Percentiles rank a stretch among this genome's conserved stretches.
phyloP scores from a whole-genome alignment of 495 filamentous ascomycete species.

The Staphylotrichum longicolle region DNA sequence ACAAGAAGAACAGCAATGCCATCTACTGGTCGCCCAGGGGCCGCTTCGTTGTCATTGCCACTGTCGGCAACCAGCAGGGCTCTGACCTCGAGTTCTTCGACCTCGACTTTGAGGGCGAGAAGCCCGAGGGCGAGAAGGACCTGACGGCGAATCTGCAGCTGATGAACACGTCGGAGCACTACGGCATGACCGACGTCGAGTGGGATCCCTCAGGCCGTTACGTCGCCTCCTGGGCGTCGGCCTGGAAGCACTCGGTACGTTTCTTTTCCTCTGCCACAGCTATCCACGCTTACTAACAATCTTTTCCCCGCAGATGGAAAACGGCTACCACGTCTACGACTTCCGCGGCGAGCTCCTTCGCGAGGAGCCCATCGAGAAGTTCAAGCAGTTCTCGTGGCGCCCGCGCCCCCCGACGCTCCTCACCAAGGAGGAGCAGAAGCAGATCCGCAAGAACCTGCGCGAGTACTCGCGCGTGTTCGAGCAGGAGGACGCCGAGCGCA shows the following conservation, averaged over 20 bases:
- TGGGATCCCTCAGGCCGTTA: conserved; percentile 97
- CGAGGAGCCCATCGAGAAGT: conserved; percentile 91
- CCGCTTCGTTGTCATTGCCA: conserved; percentile 88
- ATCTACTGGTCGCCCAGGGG: conserved; percentile 99
- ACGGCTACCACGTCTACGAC: conserved; percentile 96
- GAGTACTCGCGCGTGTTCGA: conserved; percentile 95
- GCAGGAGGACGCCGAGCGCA: conserved; percentile 87
- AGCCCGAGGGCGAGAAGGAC: conserved; percentile 86
- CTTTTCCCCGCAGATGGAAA: conserved; percentile 77
- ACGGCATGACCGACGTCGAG: conserved; percentile 94
- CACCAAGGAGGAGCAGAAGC: conserved; percentile 91
- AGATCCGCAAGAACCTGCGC: conserved; percentile 94
- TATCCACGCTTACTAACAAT: conserved; percentile 37
- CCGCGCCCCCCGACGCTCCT: conserved; percentile 87
- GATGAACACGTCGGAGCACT: conserved; percentile 91
- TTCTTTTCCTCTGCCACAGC: not conserved
- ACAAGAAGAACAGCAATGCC: conserved; percentile 98
- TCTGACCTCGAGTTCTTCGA: conserved; percentile 98
- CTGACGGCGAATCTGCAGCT: conserved; percentile 89
- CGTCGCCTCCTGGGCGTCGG: conserved; percentile 84
- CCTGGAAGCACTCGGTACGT: conserved; percentile 92
- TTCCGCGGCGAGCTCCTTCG: conserved; percentile 87
- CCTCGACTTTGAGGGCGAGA: conserved; percentile 96
- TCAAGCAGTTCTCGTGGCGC: conserved; percentile 96
- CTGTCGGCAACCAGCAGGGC: conserved; percentile 84